Base-by-base conservation (phyloP, 2,329 filamentous ascomycete species). In the Ceratocystiopsis sp. region DNA sequence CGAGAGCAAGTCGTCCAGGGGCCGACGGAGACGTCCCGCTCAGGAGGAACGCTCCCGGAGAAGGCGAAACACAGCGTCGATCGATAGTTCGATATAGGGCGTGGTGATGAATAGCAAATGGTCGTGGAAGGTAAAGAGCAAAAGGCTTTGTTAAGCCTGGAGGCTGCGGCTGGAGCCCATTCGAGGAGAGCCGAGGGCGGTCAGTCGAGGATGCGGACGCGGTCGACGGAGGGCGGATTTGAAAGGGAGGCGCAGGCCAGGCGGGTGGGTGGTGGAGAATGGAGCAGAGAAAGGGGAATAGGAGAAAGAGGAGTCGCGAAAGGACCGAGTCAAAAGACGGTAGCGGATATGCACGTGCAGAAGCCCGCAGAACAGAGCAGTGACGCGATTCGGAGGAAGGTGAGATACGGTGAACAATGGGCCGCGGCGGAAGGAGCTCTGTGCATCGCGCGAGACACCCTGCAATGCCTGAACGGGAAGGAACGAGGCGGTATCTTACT, bases 111-210 rank as follows among this genome's bases (percentile, higher is more conserved):
- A 29, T 29, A 4, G 25, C 5, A 11, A 11, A 29, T 4, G 25
- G 10, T 11, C 7, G 10, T 7, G 6, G 25, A 10, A 2, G 25
- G 25, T 8, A 29, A 19, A 36, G 16, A n/a, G 18, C 15, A n/a
- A 14, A 19, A 35, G 43, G 35, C 38, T 41, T 41, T 36, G 39
- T 33, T 39, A 45, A 45, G 43, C 43, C 43, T 36, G 43, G 36
- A 41, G 36, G 19, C 39, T 35, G 35, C 39, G 32, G 18, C 39
- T 19, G 40, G 35, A 16, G 43, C 43, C 43, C 43, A 45, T 45
- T 36, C 40, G 43, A 42, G 40, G 41, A 14, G 13, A 18, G 10
- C 2, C 33, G 17, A 37, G 35, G 35, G 35, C 14, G 34, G 13
- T 35, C 3, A 15, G 34, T 6, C 14, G 34, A 15, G 14, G 34